A percentile compares a stretch with the other conserved stretches of the same genome.
Evolutionary conservation across 2,329 filamentous ascomycete genomes (phyloP).

Genomic region (Colletotrichum eleusines): DNA sequence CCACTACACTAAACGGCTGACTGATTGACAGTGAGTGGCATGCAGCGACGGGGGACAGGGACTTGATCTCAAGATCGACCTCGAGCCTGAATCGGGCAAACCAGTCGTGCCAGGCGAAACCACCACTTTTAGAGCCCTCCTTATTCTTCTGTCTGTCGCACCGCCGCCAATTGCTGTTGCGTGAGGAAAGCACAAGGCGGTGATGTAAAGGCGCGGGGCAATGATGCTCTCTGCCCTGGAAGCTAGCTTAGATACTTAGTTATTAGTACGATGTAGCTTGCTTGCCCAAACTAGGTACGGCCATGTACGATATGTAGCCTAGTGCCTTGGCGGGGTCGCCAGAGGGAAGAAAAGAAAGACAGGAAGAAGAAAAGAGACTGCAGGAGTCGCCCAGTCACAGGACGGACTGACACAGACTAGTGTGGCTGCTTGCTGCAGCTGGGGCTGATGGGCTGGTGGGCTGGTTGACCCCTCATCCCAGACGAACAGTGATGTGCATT

Average conservation of each 20-base stretch:
- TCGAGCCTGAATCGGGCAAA: background rate
- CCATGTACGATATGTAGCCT: background rate
- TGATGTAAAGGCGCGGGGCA: slow-evolving; percentile 4
- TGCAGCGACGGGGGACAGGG: slow-evolving; percentile 12
- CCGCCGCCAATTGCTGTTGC: background rate
- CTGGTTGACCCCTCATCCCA: background rate
- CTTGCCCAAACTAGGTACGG: background rate
- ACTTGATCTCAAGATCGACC: slow-evolving; percentile 8
- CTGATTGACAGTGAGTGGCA: background rate
- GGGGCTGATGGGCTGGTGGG: too few relatives aligned
- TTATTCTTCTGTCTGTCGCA: background rate
- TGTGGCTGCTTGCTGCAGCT: background rate
- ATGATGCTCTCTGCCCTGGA: slow-evolving; percentile 9
- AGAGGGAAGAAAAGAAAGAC: background rate
- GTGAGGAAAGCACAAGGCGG: slow-evolving; percentile 8
- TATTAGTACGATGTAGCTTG: background rate
- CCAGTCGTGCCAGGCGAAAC: background rate
- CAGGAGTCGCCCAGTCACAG: background rate
- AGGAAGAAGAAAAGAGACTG: background rate
- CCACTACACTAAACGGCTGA: slow-evolving; percentile 20
- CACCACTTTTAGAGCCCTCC: background rate
- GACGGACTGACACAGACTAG: background rate
- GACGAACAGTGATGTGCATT: slow-evolving; percentile 1
- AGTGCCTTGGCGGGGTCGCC: too few relatives aligned
- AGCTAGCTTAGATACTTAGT: too few relatives aligned